Percentiles rank a stretch among this genome's conserved stretches.
Evolutionary conservation across 2,329 filamentous ascomycete genomes (phyloP).

Genomic region (Fusarium tanahbumbuense): DNA sequence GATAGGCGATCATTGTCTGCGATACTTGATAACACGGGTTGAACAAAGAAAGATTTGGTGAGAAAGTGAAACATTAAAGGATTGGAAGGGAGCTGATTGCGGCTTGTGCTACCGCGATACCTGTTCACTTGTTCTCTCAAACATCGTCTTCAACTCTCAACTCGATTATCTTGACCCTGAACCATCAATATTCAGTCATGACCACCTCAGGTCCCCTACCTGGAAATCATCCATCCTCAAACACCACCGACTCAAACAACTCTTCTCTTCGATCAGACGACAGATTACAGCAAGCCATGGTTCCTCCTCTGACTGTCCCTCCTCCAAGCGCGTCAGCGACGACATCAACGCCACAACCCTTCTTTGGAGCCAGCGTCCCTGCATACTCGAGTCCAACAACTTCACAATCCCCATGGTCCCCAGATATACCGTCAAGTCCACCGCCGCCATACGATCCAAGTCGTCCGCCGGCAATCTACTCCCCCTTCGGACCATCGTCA

Average conservation of each 20-base stretch:
- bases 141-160: neutral
- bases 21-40: neutral
- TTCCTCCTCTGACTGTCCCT: constrained; percentile 5
- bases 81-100: neutral
- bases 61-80: neutral
- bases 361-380: constrained; percentile 20
- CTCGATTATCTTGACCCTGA: neutral
- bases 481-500: constrained; percentile 31
- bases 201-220: constrained; percentile 30
- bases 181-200: constrained; percentile 26
- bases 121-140: neutral
- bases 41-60: neutral
- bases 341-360: constrained; percentile 16
- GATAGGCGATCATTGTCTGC: neutral
- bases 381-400: constrained; percentile 20
- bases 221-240: constrained; percentile 46
- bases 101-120: neutral
- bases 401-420: constrained; percentile 30
- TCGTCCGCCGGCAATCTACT: constrained; percentile 44
- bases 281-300: constrained; percentile 17
- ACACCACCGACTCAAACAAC: constrained; percentile 49
- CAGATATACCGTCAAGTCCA: constrained; percentile 38
- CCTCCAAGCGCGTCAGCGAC: constrained; percentile 3
- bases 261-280: constrained; percentile 44
- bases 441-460: constrained; percentile 47